phyloP scores from a whole-genome alignment of 331 rosid genomes.

The Acacia pycnantha region DNA sequence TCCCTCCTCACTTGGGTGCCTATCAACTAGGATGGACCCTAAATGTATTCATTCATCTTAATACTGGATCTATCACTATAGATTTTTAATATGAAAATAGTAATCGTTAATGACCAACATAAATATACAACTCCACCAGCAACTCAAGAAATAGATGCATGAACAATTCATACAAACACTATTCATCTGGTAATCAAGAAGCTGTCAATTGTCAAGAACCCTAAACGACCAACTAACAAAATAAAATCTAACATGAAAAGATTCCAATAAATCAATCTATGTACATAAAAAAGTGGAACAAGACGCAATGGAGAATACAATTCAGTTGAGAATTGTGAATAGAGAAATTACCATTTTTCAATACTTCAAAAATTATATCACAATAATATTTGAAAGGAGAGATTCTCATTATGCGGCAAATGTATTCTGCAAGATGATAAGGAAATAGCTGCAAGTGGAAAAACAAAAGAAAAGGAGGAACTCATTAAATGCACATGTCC shows the following conservation, averaged over 20 bases:
- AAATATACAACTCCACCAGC: background rate
- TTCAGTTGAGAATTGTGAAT: conserved; percentile 29
- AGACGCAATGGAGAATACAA: background rate
- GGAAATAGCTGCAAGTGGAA: conserved; percentile 87
- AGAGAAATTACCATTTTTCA: conserved; percentile 81
- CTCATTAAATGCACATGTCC: conserved; percentile 32
- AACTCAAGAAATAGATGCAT: background rate
- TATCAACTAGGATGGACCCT: background rate
- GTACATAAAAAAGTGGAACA: background rate
- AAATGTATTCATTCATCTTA: background rate
- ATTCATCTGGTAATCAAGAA: conserved; percentile 1
- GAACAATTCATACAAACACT: background rate
- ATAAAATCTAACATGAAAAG: background rate
- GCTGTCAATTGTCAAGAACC: background rate
- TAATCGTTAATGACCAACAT: background rate
- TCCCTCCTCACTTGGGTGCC: background rate
- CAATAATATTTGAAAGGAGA: conserved; percentile 95
- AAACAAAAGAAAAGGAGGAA: conserved; percentile 14
- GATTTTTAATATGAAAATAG: background rate
- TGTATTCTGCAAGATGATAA: conserved; percentile 86
- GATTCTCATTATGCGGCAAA: conserved; percentile 95
- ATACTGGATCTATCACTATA: background rate
- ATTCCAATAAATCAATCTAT: conserved; percentile 2
- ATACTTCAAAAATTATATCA: conserved; percentile 95
- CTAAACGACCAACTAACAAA: background rate